Conservation (phyloP, 2,329 filamentous ascomycete species). For the Aureobasidium sp. region DNA sequence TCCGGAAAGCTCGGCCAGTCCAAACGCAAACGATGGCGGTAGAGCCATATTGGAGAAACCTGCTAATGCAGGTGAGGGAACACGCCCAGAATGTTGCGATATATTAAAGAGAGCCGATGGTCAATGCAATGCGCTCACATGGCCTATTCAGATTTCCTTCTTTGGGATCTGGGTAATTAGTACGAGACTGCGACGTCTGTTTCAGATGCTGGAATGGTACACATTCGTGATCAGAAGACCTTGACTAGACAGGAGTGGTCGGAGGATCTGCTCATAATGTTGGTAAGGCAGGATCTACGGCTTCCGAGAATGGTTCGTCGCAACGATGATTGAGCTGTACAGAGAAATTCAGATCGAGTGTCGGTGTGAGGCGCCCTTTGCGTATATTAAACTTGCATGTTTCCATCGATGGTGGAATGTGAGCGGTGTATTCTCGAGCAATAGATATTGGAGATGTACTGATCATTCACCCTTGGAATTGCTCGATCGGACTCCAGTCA, state of each 20-base stretch:
- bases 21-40: background rate
- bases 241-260: background rate
- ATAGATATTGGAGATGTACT: background rate
- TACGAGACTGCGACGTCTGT: background rate
- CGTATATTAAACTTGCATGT: background rate
- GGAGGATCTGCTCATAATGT: background rate
- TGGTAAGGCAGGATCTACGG: background rate
- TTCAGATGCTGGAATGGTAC: background rate
- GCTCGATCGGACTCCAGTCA: background rate
- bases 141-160: background rate
- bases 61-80: slow-evolving; percentile 1
- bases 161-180: background rate
- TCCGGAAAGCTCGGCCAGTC: background rate
- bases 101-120: background rate
- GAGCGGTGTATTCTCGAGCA: background rate
- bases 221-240: background rate
- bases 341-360: background rate
- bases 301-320: background rate
- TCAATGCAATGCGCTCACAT: slow-evolving; percentile 4
- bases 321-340: background rate
- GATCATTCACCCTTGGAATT: background rate
- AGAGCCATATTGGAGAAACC: background rate
- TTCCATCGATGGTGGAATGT: background rate
- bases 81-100: background rate
- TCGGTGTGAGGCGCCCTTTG: background rate